These are phyloP conservation scores for Trichoderma cornu-damae DNA, from an alignment of 2,329 filamentous ascomycete species.

Conservation along the genomic window DNA sequence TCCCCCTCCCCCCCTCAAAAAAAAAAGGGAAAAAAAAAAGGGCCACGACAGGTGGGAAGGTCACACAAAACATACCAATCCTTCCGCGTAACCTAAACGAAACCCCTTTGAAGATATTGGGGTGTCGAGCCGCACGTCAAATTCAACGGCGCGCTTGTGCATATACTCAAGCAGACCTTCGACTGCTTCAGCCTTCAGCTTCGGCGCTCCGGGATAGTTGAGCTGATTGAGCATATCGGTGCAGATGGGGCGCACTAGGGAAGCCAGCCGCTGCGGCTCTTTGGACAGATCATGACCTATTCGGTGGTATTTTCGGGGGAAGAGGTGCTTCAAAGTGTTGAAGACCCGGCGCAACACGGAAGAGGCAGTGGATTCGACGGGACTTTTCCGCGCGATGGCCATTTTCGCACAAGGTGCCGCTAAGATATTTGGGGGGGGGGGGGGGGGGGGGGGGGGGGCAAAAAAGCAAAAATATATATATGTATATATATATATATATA, in stretches of 20 bases:
- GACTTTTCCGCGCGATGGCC: neutral
- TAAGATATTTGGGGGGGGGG: too few relatives aligned
- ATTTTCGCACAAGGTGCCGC: slow-evolving; percentile 6
- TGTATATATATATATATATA: too few relatives aligned
- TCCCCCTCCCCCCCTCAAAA: too few relatives aligned
- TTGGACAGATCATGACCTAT: neutral
- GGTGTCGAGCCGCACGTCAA: neutral
- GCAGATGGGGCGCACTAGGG: neutral
- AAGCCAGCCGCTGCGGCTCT: neutral
- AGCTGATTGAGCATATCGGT: neutral
- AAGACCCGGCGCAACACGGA: neutral
- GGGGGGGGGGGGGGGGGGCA: too few relatives aligned
- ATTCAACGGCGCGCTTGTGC: slow-evolving; percentile 8
- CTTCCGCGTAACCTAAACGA: neutral
- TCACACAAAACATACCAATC: neutral
- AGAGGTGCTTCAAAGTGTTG: neutral
- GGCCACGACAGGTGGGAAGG: neutral
- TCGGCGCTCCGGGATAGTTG: neutral
- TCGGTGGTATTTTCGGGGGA: neutral
- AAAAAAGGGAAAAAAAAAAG: too few relatives aligned
- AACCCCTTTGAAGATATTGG: slow-evolving; percentile 1
- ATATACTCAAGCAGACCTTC: neutral
- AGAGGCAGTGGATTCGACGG: neutral
- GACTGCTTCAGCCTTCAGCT: slow-evolving; percentile 1
- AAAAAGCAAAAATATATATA: too few relatives aligned